These are phyloP conservation scores for Apiotrichum sp. DNA, from an alignment of 1,284 basidiomycete genomes.

Conservation along the genomic window DNA sequence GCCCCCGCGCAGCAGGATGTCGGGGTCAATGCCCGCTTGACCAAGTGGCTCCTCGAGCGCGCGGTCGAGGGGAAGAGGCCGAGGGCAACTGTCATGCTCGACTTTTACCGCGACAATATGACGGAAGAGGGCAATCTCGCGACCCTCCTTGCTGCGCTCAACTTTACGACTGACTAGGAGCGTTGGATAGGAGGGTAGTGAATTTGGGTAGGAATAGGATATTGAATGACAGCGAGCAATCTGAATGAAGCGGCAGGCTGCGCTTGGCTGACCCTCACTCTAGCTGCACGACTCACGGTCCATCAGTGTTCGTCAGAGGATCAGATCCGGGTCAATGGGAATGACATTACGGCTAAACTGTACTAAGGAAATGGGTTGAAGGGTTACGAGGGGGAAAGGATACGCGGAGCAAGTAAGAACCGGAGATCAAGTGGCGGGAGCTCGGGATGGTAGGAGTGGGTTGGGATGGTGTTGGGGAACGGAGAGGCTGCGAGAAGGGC, in stretches of 20 bases:
- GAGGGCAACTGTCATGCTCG: conserved; percentile 34
- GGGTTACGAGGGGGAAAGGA: too few species aligned
- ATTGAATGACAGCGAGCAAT: background rate
- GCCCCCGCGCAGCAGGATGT: conserved; percentile 31
- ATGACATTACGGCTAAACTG: too few species aligned
- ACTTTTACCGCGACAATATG: conserved; percentile 33
- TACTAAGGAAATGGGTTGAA: too few species aligned
- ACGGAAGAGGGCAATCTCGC: conserved; percentile 10
- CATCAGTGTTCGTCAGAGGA: too few species aligned
- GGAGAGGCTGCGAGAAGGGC: background rate
- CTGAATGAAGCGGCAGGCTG: background rate
- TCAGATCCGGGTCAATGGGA: too few species aligned
- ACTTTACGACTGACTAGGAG: conserved; percentile 12
- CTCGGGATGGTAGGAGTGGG: too few species aligned
- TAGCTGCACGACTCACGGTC: too few species aligned
- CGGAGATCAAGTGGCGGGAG: too few species aligned
- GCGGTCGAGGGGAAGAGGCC: conserved; percentile 25
- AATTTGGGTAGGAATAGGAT: background rate
- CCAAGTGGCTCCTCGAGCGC: conserved; percentile 59
- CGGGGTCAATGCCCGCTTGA: conserved; percentile 69
- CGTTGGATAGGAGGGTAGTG: background rate
- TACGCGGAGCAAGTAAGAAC: too few species aligned
- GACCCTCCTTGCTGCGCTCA: conserved; percentile 11
- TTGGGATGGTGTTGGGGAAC: too few species aligned
- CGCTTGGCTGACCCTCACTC: too few species aligned